phyloP scores from a whole-genome alignment of 2,329 filamentous ascomycete species.

The Fulvia fulva region DNA sequence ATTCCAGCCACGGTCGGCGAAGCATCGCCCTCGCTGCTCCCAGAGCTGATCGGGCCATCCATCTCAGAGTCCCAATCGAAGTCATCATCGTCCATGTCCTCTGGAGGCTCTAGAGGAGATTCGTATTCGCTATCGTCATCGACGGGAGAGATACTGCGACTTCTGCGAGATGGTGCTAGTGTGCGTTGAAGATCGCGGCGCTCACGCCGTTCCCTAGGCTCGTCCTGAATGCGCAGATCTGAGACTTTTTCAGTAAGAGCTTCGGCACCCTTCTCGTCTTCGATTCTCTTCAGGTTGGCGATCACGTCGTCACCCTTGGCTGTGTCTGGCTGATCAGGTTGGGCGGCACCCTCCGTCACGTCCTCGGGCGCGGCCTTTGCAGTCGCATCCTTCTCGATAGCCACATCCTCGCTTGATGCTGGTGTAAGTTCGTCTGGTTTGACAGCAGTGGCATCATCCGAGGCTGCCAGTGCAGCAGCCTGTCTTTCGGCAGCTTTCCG shows the following conservation, averaged over 20 bases:
- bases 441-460: neutral
- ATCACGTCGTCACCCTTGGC: neutral
- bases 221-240: neutral
- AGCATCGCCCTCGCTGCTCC: slow-evolving; percentile 4
- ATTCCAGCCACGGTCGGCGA: neutral
- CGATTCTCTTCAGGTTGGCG: neutral
- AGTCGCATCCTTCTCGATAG: neutral
- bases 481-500: slow-evolving; percentile 1
- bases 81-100: slow-evolving; percentile 30
- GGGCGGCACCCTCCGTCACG: neutral
- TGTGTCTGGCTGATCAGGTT: neutral
- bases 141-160: neutral
- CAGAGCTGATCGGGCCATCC: slow-evolving; percentile 22
- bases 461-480: slow-evolving; percentile 1
- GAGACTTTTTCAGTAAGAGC: neutral
- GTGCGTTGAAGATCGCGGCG: neutral
- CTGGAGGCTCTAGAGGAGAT: slow-evolving; percentile 17
- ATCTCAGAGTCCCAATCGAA: slow-evolving; percentile 33
- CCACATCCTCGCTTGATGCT: slow-evolving; percentile 1
- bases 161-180: neutral
- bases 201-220: neutral
- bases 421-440: neutral
- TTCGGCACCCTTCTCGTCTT: neutral
- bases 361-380: neutral
- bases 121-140: slow-evolving; percentile 19